Conservation (phyloP, 495 filamentous ascomycete genomes). For the Neurospora hispaniola region DNA sequence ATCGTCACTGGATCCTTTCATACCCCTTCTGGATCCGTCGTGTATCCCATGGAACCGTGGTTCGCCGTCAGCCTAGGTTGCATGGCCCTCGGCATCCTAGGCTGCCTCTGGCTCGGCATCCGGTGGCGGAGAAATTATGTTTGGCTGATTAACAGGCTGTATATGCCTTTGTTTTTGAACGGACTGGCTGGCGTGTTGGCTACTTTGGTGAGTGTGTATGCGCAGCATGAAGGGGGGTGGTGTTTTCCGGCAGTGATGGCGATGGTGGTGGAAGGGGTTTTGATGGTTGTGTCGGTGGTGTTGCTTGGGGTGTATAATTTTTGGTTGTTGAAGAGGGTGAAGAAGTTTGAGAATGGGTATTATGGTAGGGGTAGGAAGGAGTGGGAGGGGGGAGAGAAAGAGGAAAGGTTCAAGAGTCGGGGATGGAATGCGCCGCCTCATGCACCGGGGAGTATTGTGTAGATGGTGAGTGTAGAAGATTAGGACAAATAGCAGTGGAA, state of each 20-base stretch:
- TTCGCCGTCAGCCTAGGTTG: conserved; percentile 18
- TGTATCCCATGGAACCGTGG: conserved; percentile 3
- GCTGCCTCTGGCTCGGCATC: conserved; percentile 13
- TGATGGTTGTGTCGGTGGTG: conserved; percentile 10
- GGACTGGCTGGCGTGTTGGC: conserved; percentile 35
- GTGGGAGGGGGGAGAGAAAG: not conserved
- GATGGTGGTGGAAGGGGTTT: conserved; percentile 15
- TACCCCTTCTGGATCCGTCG: conserved; percentile 4
- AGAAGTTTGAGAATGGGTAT: conserved; percentile 4
- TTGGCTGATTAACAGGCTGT: conserved; percentile 35
- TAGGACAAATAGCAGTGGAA: not conserved
- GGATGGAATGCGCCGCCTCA: conserved; percentile 1
- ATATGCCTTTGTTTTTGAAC: conserved; percentile 34
- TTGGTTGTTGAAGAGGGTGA: conserved; percentile 21
- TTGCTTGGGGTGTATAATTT: conserved; percentile 29
- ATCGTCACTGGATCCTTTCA: conserved; percentile 28
- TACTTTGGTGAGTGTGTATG: conserved; percentile 40
- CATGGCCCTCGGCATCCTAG: conserved; percentile 15
- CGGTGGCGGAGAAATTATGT: conserved; percentile 30
- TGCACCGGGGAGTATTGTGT: conserved; percentile 16
- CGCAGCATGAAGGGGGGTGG: conserved; percentile 34
- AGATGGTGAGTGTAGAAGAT: not conserved
- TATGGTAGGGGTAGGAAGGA: not conserved
- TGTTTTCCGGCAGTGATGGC: conserved; percentile 35
- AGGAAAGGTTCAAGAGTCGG: not conserved